These are phyloP conservation scores for Pharus latifolius DNA, from an alignment of 176 grass and related monocot species.

Conservation along the genomic window DNA sequence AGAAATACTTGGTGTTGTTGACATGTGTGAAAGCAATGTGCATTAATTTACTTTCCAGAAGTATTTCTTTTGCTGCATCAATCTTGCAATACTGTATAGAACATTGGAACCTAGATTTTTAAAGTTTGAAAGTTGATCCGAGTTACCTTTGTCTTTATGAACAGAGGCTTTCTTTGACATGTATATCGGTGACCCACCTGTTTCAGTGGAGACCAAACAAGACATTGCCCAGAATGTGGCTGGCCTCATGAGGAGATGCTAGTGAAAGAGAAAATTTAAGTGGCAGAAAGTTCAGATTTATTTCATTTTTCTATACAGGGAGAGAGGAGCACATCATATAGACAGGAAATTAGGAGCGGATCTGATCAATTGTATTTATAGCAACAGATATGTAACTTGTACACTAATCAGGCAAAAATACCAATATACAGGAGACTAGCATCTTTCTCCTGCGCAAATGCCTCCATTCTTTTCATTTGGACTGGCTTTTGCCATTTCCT, in stretches of 20 bases:
- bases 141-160: not conserved
- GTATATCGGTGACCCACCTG: conserved; percentile 84
- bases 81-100: not conserved
- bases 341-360: conserved; percentile 17
- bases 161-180: conserved; percentile 92
- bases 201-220: conserved; percentile 71
- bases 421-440: not conserved
- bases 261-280: not conserved
- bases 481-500: conserved; percentile 29
- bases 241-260: conserved; percentile 76
- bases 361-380: conserved; percentile 20
- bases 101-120: not conserved
- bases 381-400: conserved; percentile 11
- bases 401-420: not conserved
- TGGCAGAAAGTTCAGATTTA: not conserved
- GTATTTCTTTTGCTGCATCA: not conserved
- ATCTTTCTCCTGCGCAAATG: conserved; percentile 25
- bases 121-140: not conserved
- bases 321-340: not conserved
- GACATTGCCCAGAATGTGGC: conserved; percentile 76
- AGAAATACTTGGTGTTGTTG: too few species aligned
- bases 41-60: not conserved
- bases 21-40: not conserved
- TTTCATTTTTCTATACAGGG: conserved; percentile 35
- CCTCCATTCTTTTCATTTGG: conserved; percentile 43